Conservation (phyloP, 352 stramenopile genomes). For the Globisporangium splendens region DNA sequence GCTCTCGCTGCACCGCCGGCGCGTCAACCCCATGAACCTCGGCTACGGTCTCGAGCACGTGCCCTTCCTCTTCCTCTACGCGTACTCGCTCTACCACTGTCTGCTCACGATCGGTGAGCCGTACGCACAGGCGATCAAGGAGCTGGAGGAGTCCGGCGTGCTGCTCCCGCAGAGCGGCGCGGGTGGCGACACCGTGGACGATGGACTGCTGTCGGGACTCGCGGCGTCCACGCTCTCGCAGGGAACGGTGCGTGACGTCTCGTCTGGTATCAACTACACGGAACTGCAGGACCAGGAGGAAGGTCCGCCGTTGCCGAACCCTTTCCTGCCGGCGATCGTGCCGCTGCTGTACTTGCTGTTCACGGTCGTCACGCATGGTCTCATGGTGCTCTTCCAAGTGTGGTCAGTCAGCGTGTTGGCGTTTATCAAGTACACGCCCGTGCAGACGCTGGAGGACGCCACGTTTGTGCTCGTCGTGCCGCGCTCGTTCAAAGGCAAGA, state of each 20-base stretch:
- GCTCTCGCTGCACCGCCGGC: constrained; percentile 58
- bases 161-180: constrained; percentile 29
- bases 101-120: constrained; percentile 58
- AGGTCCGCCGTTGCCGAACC: constrained; percentile 80
- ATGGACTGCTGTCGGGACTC: constrained; percentile 43
- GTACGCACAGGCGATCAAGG: constrained; percentile 70
- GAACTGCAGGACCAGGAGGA: constrained; percentile 49
- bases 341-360: constrained; percentile 83
- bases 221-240: constrained; percentile 70
- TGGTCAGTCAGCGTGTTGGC: constrained; percentile 81
- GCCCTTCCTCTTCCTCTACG: constrained; percentile 66
- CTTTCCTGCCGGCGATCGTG: constrained; percentile 88
- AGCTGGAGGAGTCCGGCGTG: constrained; percentile 62
- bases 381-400: constrained; percentile 88
- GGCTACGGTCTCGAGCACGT: constrained; percentile 73
- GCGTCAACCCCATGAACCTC: constrained; percentile 48
- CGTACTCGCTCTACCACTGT: constrained; percentile 69
- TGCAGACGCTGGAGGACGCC: constrained; percentile 48
- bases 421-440: constrained; percentile 84
- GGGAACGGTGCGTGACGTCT: constrained; percentile 54
- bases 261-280: constrained; percentile 55
- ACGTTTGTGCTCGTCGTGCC: constrained; percentile 82
- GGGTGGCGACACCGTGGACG: constrained; percentile 24
- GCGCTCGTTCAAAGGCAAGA: constrained; percentile 86
- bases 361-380: constrained; percentile 76